A percentile compares a stretch with the other conserved stretches of the same genome.
Conservation (phyloP, 2,329 filamentous ascomycete genomes). For the Fusarium sarcochroum region DNA sequence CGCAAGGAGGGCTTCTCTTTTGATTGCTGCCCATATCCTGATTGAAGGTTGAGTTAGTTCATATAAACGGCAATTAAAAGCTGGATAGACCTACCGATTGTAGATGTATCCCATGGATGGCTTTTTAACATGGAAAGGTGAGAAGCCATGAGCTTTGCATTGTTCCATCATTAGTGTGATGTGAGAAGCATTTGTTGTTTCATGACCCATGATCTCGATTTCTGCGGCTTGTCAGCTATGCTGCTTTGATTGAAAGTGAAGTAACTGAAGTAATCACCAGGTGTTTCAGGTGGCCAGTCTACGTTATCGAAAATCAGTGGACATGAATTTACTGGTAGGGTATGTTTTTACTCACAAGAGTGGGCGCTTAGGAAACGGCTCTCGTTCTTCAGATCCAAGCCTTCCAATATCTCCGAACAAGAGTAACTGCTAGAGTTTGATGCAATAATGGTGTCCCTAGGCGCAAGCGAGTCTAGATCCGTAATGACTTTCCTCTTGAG, state of each 20-base stretch:
- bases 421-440: slow-evolving; percentile 64
- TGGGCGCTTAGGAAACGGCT: slow-evolving; percentile 59
- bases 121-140: slow-evolving; percentile 50
- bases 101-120: slow-evolving; percentile 53
- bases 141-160: slow-evolving; percentile 49
- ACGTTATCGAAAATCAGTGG: not conserved
- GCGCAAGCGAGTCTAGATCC: slow-evolving; percentile 56
- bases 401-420: slow-evolving; percentile 59
- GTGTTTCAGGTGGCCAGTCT: slow-evolving; percentile 54
- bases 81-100: slow-evolving; percentile 40
- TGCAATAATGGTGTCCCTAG: slow-evolving; percentile 56
- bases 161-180: slow-evolving; percentile 46
- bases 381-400: slow-evolving; percentile 52
- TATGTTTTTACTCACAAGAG: slow-evolving; percentile 53
- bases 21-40: slow-evolving; percentile 54
- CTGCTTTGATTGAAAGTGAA: fast-evolving
- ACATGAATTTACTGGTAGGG: too few species aligned
- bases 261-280: slow-evolving; percentile 25
- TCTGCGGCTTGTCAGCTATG: slow-evolving; percentile 9
- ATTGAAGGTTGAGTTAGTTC: not conserved
- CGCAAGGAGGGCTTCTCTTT: slow-evolving; percentile 50
- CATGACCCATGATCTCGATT: slow-evolving; percentile 53
- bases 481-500: slow-evolving; percentile 58
- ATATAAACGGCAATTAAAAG: fast-evolving
- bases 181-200: slow-evolving; percentile 39